phyloP scores from a whole-genome alignment of 2,329 filamentous ascomycete species.

The Massarina eburnea region DNA sequence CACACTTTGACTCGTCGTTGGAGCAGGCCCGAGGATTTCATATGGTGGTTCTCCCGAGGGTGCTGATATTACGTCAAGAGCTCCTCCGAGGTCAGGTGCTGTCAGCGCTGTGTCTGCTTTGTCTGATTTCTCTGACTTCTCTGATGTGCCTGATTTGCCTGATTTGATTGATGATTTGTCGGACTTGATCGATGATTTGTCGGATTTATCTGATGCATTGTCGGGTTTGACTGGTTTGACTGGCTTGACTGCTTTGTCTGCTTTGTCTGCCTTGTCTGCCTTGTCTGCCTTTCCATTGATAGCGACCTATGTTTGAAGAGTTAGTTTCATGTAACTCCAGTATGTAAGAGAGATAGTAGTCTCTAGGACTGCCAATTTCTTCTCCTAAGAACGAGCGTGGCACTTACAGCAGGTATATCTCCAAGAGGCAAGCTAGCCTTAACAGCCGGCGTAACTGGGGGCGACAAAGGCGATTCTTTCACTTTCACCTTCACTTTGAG shows the following conservation, averaged over 20 bases:
- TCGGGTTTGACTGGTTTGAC: background rate
- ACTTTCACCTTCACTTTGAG: too few relatives aligned
- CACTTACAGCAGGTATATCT: conserved; percentile 12
- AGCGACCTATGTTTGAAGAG: background rate
- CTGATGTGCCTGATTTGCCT: too few relatives aligned
- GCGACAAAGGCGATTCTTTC: conserved; percentile 11
- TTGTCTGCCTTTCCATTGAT: conserved; percentile 18
- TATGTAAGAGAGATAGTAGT: background rate
- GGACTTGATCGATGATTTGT: conserved; percentile 4
- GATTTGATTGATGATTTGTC: too few relatives aligned
- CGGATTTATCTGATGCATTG: conserved; percentile 1
- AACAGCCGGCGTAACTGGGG: conserved; percentile 16
- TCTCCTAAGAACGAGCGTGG: background rate
- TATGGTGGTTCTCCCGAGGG: conserved; percentile 14
- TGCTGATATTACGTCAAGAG: conserved; percentile 12
- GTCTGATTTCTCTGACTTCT: background rate
- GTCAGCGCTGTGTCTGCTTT: conserved; percentile 1
- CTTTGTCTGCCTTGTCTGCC: background rate
- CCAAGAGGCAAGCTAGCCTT: conserved; percentile 3
- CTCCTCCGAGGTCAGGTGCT: conserved; percentile 8
- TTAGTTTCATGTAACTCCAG: background rate
- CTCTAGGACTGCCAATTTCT: background rate
- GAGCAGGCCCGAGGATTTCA: conserved; percentile 16
- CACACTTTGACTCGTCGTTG: conserved; percentile 32
- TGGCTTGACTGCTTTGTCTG: background rate